Evolutionary conservation across 768 basidiomycete species (phyloP).

Genomic region (Mrakia frigida): DNA sequence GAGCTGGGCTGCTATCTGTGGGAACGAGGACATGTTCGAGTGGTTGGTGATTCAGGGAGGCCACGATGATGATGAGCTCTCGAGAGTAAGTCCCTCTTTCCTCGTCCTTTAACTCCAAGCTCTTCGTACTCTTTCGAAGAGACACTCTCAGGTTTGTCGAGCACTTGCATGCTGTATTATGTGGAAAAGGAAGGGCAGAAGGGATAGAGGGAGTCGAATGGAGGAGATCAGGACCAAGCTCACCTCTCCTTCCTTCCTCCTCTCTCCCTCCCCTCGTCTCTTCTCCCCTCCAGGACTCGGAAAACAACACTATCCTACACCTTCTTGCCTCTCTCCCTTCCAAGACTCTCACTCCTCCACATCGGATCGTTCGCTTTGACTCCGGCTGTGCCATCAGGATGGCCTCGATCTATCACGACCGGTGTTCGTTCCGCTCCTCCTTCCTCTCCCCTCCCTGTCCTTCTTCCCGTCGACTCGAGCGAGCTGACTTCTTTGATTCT

Average conservation of each 20-base stretch:
- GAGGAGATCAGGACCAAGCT: background rate
- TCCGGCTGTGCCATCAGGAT: slow-evolving; percentile 64
- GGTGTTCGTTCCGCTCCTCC: slow-evolving; percentile 46
- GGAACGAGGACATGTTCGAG: slow-evolving; percentile 88
- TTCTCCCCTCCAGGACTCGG: slow-evolving; percentile 61
- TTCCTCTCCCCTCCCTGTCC: too few relatives aligned
- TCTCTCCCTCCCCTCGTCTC: background rate
- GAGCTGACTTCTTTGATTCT: background rate
- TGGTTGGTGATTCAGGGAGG: slow-evolving; percentile 69
- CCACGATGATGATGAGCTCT: slow-evolving; percentile 90
- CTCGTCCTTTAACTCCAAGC: background rate
- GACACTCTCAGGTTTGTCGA: background rate
- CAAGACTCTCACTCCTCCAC: slow-evolving; percentile 49
- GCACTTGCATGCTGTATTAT: background rate
- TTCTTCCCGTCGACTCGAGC: background rate
- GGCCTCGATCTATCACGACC: slow-evolving; percentile 79
- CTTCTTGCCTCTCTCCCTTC: slow-evolving; percentile 79
- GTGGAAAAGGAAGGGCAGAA: background rate
- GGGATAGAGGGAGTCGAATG: background rate
- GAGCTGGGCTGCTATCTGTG: slow-evolving; percentile 84
- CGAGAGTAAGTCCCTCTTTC: slow-evolving; percentile 56
- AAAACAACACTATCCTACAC: slow-evolving; percentile 89
- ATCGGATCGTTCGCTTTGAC: slow-evolving; percentile 42
- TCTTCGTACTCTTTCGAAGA: too few relatives aligned
- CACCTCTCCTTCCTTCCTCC: slow-evolving; percentile 8